Evolutionary conservation across 2,329 filamentous ascomycete species (phyloP).

Genomic region (Ilyonectria mors-panacis): DNA sequence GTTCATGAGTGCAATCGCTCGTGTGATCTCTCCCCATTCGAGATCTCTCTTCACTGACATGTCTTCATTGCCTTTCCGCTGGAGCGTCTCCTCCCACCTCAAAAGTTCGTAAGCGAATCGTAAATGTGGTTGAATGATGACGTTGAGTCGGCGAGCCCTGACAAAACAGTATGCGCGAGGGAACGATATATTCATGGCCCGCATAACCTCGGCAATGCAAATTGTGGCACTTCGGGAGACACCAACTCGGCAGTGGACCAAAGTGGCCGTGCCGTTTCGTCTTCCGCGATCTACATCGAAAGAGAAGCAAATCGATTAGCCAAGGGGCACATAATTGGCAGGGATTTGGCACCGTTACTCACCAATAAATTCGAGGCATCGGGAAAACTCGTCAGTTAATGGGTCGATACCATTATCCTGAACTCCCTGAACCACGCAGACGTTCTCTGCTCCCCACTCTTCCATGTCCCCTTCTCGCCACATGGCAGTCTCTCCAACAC

Average conservation of each 20-base stretch:
- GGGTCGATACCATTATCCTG: constrained; percentile 98
- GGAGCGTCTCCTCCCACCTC: constrained; percentile 91
- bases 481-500: constrained; percentile 88
- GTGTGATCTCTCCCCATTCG: constrained; percentile 90
- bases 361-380: constrained; percentile 95
- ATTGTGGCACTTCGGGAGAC: constrained; percentile 97
- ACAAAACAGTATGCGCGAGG: constrained; percentile 97
- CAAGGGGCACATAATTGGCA: too few relatives aligned
- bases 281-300: constrained; percentile 80
- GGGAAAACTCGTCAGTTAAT: constrained; percentile 85
- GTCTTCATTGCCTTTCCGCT: constrained; percentile 63
- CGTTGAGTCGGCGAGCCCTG: constrained; percentile 90
- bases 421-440: constrained; percentile 86
- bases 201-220: constrained; percentile 99
- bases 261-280: constrained; percentile 82
- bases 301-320: constrained; percentile 15
- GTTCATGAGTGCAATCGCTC: constrained; percentile 97
- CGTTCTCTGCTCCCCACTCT: constrained; percentile 82
- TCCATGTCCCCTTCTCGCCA: constrained; percentile 82
- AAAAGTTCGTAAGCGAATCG: constrained; percentile 95
- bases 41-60: constrained; percentile 78
- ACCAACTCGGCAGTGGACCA: constrained; percentile 96
- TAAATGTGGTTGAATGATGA: constrained; percentile 97
- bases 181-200: constrained; percentile 82
- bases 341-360: constrained; percentile 54